These are phyloP conservation scores for Aspergillus cristatus DNA, from an alignment of 495 filamentous ascomycete genomes.

Conservation along the genomic window DNA sequence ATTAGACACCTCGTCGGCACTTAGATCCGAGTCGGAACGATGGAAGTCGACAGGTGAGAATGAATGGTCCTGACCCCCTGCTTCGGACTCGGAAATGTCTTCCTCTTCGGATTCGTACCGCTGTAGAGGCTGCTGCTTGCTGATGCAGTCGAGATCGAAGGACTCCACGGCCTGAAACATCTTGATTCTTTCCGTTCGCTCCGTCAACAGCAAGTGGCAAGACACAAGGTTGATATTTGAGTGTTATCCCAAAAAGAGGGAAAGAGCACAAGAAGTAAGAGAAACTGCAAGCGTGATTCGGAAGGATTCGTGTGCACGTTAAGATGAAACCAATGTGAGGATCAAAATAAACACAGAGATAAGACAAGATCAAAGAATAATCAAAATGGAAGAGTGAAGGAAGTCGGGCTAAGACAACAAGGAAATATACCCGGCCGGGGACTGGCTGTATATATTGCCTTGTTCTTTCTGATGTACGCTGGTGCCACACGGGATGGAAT, in stretches of 20 bases:
- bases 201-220: neutral
- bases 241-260: neutral
- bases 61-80: constrained; percentile 24
- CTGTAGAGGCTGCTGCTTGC: constrained; percentile 25
- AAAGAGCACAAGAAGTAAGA: too few relatives aligned
- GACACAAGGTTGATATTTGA: neutral
- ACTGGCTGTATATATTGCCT: constrained; percentile 5
- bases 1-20: constrained; percentile 22
- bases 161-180: constrained; percentile 26
- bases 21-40: constrained; percentile 22
- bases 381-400: constrained; percentile 1
- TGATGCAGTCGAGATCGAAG: constrained; percentile 28
- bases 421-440: constrained; percentile 1
- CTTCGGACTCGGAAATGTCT: constrained; percentile 33
- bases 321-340: too few relatives aligned
- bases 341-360: neutral
- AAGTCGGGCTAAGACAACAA: constrained; percentile 1
- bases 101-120: constrained; percentile 40
- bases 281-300: too few relatives aligned
- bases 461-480: neutral
- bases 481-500: constrained; percentile 16
- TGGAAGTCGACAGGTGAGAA: constrained; percentile 25
- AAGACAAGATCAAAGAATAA: neutral
- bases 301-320: too few relatives aligned
- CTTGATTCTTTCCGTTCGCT: neutral